Percentiles rank a stretch among this genome's conserved stretches.
phyloP scores from a whole-genome alignment of 2,329 filamentous ascomycete species.

The Blastomyces percursus region DNA sequence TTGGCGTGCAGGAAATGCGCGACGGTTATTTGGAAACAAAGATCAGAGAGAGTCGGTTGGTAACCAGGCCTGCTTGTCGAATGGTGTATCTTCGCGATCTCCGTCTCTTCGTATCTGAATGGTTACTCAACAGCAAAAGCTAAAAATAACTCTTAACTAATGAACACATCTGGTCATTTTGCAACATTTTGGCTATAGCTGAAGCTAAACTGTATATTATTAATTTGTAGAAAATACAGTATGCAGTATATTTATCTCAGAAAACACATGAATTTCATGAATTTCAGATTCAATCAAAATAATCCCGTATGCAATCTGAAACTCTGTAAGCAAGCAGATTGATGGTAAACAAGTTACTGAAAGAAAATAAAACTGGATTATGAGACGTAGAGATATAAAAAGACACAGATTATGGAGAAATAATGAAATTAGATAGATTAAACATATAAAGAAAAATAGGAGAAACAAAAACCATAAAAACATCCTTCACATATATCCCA shows the following conservation, averaged over 20 bases:
- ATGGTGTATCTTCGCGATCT: too few relatives aligned
- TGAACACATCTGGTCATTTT: neutral
- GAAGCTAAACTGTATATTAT: neutral
- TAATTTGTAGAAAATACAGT: neutral
- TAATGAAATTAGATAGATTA: neutral
- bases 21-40: neutral
- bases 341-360: neutral
- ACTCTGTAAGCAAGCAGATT: too few relatives aligned
- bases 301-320: neutral
- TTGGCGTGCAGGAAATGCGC: neutral
- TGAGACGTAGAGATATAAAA: slow-evolving; percentile 3
- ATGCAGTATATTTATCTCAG: too few relatives aligned
- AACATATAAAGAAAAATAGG: neutral
- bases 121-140: neutral
- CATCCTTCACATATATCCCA: slow-evolving; percentile 1
- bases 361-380: neutral
- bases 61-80: too few relatives aligned
- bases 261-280: neutral
- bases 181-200: neutral
- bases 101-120: neutral
- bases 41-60: neutral
- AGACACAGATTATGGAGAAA: neutral
- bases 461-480: neutral
- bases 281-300: neutral
- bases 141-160: too few relatives aligned